Conservation (phyloP, 208 protist species). For the Trypanosomatidae sp. region DNA sequence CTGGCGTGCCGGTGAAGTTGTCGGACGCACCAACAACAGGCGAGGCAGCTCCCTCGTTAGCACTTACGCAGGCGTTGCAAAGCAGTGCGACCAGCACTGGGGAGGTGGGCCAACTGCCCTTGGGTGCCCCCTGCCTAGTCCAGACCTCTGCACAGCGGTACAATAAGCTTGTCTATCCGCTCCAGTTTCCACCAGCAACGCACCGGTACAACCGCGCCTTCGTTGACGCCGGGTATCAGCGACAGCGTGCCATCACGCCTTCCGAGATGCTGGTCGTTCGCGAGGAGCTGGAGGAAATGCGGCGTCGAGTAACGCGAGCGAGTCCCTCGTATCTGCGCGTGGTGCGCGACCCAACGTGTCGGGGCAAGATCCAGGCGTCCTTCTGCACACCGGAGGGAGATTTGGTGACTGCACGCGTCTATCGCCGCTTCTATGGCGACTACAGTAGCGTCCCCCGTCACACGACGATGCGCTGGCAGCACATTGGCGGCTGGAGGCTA, state of each 20-base stretch:
- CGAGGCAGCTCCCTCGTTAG: background rate
- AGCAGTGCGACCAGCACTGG: conserved; percentile 45
- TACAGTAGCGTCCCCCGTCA: conserved; percentile 56
- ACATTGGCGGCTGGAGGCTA: conserved; percentile 90
- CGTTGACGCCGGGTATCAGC: conserved; percentile 82
- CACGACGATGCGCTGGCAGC: conserved; percentile 84
- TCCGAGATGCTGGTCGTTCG: conserved; percentile 84
- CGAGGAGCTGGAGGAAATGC: conserved; percentile 70
- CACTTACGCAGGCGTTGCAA: conserved; percentile 8
- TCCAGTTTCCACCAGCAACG: conserved; percentile 68
- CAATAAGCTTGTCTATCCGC: conserved; percentile 80
- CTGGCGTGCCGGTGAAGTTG: conserved; percentile 61
- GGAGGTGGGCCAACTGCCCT: conserved; percentile 72
- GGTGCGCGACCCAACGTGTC: conserved; percentile 75
- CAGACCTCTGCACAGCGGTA: conserved; percentile 52
- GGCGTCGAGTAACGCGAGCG: conserved; percentile 42
- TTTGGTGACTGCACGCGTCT: conserved; percentile 71
- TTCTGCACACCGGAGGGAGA: conserved; percentile 84
- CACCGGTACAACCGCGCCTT: conserved; percentile 86
- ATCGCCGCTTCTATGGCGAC: conserved; percentile 87
- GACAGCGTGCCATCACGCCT: conserved; percentile 77
- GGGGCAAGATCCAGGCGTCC: conserved; percentile 76
- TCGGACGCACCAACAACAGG: background rate
- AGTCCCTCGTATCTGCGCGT: conserved; percentile 68
- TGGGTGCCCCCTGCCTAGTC: conserved; percentile 50